Evolutionary conservation across 2,329 filamentous ascomycete species (phyloP).

Genomic region (Colletotrichum spinosum): DNA sequence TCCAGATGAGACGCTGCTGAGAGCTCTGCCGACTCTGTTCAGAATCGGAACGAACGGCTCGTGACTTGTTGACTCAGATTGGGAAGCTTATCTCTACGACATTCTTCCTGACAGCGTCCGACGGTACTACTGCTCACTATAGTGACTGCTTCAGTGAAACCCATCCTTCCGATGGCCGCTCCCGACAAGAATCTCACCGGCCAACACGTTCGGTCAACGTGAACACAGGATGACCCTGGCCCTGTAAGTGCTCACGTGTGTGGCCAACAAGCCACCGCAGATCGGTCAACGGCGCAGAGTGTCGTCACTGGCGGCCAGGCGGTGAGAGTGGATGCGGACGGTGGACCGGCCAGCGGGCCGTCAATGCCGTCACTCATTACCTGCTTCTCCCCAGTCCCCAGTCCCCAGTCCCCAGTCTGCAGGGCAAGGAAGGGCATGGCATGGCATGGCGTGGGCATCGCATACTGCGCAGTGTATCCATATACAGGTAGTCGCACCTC

Average conservation of each 20-base stretch:
- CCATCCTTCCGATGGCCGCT: constrained; percentile 4
- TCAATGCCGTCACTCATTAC: constrained; percentile 20
- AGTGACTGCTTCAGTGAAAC: background rate
- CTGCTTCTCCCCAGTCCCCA: constrained; percentile 2
- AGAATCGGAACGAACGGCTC: too few species aligned
- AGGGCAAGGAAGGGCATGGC: too few species aligned
- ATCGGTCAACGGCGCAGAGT: constrained; percentile 3
- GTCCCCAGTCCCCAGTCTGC: too few species aligned
- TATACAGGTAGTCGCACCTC: too few species aligned
- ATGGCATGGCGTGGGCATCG: too few species aligned
- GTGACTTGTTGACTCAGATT: too few species aligned
- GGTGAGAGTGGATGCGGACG: constrained; percentile 17
- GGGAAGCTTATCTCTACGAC: background rate
- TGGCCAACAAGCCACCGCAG: constrained; percentile 16
- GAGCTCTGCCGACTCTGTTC: too few species aligned
- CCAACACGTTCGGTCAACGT: constrained; percentile 3
- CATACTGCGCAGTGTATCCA: too few species aligned
- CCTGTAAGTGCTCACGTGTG: constrained; percentile 3
- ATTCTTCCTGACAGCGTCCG: background rate
- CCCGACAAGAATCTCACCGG: constrained; percentile 1
- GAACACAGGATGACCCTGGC: constrained; percentile 6
- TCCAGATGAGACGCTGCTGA: too few species aligned
- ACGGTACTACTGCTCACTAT: too few species aligned
- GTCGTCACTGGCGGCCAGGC: background rate
- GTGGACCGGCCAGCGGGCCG: constrained; percentile 22